Percentiles rank a stretch among this genome's conserved stretches.
These are phyloP conservation scores for Withania somnifera DNA, from an alignment of 305 asterid species.

Conservation along the genomic window DNA sequence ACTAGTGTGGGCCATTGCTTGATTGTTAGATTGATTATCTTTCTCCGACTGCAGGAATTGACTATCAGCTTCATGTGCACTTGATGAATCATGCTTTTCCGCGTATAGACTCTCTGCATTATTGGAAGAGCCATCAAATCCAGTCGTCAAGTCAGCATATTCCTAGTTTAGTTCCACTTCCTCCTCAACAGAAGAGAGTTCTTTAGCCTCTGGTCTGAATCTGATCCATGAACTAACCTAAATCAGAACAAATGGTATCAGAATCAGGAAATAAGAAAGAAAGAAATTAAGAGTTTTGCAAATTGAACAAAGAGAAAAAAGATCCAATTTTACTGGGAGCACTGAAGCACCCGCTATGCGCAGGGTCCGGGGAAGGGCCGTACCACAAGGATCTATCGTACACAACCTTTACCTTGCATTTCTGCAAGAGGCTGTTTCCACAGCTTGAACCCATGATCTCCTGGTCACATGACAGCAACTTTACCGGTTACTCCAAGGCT, in stretches of 20 bases:
- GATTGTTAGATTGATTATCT: constrained; percentile 47
- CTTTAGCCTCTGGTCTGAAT: constrained; percentile 52
- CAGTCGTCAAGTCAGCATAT: constrained; percentile 46
- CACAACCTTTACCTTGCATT: too few species aligned
- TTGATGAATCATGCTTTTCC: constrained; percentile 60
- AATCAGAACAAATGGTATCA: constrained; percentile 9
- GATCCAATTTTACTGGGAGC: background rate
- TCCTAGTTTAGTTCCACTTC: constrained; percentile 49
- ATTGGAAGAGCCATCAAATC: constrained; percentile 76
- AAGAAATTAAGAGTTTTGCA: background rate
- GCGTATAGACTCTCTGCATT: constrained; percentile 76
- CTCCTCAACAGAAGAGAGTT: constrained; percentile 64
- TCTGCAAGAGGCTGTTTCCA: too few species aligned
- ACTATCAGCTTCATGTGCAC: constrained; percentile 39
- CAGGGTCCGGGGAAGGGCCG: too few species aligned
- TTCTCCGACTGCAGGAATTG: constrained; percentile 35
- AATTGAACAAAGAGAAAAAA: background rate
- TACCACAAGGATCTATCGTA: too few species aligned
- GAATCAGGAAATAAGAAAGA: background rate
- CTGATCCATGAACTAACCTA: constrained; percentile 53
- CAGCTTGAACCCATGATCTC: too few species aligned
- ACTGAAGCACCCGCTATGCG: too few species aligned
- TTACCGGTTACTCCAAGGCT: too few species aligned
- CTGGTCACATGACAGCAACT: too few species aligned
- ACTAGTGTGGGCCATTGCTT: constrained; percentile 30